Evolutionary conservation across 1,284 basidiomycete genomes (phyloP), one percentile per base, ranked within the genome.

Genomic region (Ceratobasidium theobromae): DNA sequence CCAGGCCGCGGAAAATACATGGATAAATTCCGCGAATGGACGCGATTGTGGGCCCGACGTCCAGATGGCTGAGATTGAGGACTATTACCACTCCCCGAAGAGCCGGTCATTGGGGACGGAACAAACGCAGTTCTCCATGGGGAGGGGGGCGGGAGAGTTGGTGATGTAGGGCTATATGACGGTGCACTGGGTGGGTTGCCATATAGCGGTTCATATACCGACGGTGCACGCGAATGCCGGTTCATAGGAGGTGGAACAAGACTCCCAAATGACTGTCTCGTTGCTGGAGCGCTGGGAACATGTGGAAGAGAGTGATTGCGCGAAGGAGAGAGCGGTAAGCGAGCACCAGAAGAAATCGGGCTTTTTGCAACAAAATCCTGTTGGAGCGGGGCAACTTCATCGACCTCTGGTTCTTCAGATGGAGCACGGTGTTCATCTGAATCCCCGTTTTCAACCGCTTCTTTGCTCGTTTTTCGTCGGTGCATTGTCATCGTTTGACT

Each of bases 21-120:
- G 1, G 91, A 94, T 1, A 97, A 79, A 74, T 97, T 98, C 54
- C 93, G 85, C 3, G 93, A 93, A 75, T 98, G 94, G 23, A 95
- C 80, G 9, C 91, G 83, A 0, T 84, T 79, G 75, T 94, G 91
- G 43, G 85, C 76, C 46, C 85, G 80, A 8, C 74, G 74, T 60
- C 83, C 9, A 3, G 41, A 70, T 53, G 62, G 55, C 69, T 70
- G 68, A n/a, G 72, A 60, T 53, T 69, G 67, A 53, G 72, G 67
- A 4, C 71, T 65, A n/a, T n/a, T n/a, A n/a, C n/a, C n/a, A 67
- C 53, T 3, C 69, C 67, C 23, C n/a, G 71, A 62, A 6, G 71
- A 70, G 1, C 72, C 69, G 48, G 77, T 75, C 1, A 77, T 77
- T n/a, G 74, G 52, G 41, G 76, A 62, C 6, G 75, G 74, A 0